These are phyloP conservation scores for Aphanomyces stellatus DNA, from an alignment of 352 stramenopile species.

Conservation along the genomic window DNA sequence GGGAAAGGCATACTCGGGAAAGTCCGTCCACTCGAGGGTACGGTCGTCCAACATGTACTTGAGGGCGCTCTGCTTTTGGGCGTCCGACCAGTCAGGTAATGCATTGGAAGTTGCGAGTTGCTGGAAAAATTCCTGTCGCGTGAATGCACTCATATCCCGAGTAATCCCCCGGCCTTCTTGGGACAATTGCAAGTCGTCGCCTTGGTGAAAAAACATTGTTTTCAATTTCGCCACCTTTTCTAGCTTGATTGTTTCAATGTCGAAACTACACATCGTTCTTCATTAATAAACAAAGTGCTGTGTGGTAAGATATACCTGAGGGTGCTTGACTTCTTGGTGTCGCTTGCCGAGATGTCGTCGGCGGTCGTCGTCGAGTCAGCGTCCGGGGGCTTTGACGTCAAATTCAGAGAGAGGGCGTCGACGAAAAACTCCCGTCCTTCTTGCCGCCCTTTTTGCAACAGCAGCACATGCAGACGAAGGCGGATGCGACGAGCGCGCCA, in stretches of 20 bases:
- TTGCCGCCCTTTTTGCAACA: background rate
- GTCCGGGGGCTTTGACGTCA: background rate
- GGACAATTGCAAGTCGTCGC: background rate
- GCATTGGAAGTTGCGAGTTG: background rate
- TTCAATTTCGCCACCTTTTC: background rate
- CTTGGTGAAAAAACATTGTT: background rate
- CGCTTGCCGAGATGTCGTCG: background rate
- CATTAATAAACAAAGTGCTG: background rate
- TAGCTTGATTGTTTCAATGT: background rate
- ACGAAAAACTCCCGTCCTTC: background rate
- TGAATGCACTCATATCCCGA: background rate
- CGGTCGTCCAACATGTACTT: background rate
- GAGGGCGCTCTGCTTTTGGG: background rate
- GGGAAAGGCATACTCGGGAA: background rate
- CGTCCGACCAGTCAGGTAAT: background rate
- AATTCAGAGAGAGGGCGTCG: background rate
- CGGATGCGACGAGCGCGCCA: background rate
- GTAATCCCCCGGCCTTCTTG: background rate
- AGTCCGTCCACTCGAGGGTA: slow-evolving; percentile 4
- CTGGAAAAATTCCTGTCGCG: background rate
- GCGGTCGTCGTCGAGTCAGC: background rate
- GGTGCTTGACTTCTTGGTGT: too few species aligned
- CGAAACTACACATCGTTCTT: background rate
- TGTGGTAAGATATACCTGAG: too few species aligned
- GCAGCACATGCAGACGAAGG: slow-evolving; percentile 2